Conservation (phyloP, 2,329 filamentous ascomycete genomes). For the Scortechinia acanthostroma region DNA sequence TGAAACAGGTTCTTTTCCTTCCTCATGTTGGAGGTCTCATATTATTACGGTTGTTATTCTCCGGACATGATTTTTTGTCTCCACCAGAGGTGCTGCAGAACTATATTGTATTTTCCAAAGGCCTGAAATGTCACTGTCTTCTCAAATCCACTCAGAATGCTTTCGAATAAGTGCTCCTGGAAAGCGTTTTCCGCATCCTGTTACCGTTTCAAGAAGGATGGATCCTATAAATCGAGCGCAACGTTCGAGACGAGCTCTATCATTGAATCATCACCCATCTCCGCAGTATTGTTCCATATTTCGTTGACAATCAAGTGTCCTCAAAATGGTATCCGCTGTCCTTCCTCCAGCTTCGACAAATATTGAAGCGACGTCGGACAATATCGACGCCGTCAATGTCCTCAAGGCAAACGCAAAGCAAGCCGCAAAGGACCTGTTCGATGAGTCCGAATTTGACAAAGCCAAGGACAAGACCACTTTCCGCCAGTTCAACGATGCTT, state of each 20-base stretch:
- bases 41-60: too few relatives aligned
- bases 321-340: not conserved
- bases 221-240: not conserved
- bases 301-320: not conserved
- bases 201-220: too few relatives aligned
- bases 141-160: not conserved
- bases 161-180: not conserved
- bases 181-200: not conserved
- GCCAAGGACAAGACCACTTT: not conserved
- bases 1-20: too few relatives aligned
- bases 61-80: too few relatives aligned
- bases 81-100: too few relatives aligned
- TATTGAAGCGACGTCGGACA: not conserved
- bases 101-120: too few relatives aligned
- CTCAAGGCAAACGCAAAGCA: not conserved
- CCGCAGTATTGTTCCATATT: not conserved
- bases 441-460: not conserved
- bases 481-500: constrained; percentile 1
- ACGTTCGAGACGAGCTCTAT: not conserved
- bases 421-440: not conserved
- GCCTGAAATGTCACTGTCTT: not conserved
- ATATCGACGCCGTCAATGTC: constrained; percentile 1
- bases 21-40: too few relatives aligned
- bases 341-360: not conserved
- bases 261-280: not conserved